Base-by-base conservation (phyloP, 2,329 filamentous ascomycete species). In the Pseudogymnoascus sp. region DNA sequence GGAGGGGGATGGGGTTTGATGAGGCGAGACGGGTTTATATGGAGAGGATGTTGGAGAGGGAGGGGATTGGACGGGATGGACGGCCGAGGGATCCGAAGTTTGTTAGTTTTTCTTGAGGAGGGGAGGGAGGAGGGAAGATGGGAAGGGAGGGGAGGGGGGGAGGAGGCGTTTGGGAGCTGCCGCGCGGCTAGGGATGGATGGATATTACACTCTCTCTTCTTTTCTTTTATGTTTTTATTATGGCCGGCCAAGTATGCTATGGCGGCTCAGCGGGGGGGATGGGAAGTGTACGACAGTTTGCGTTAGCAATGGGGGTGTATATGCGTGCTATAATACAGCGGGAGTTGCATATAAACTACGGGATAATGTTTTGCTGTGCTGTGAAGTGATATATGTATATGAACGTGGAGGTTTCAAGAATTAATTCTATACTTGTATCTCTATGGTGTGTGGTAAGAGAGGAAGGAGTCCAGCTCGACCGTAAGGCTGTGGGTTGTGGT, bases 71-170 rank as follows among this genome's bases (percentile, higher is more conserved):
- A 1, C 82, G 89, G 4, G 94, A 99, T 75, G 94, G 94, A 4
- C 78, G 87, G 69, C 94, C 94, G 66, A 83, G 86, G 73, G 93
- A 97, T 78, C 92, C 92, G 66, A 97, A 97, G 79, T 96, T 96
- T 73, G 92, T 97, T 65, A 95, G 90, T 73, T 97, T 97, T 76
- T 90, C 87, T 65, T 89, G 73, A 82, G 61, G 62, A 5, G 8
- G 16, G 37, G n/a, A 3, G 33, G 33, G 4, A n/a, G n/a, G n/a
- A n/a, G n/a, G n/a, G n/a, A n/a, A n/a, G n/a, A n/a, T n/a, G n/a
- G n/a, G n/a, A n/a, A n/a, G n/a, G n/a, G n/a, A n/a, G n/a, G n/a
- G n/a, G n/a, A n/a, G n/a, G 21, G 33, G 33, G 33, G 11, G 11
- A 4, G 1, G 1, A 4, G 38, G 38, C 38, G 38, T 42, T 42